Conservation (phyloP, 2,329 filamentous ascomycete species). For the Botryosphaeria dothidea region DNA sequence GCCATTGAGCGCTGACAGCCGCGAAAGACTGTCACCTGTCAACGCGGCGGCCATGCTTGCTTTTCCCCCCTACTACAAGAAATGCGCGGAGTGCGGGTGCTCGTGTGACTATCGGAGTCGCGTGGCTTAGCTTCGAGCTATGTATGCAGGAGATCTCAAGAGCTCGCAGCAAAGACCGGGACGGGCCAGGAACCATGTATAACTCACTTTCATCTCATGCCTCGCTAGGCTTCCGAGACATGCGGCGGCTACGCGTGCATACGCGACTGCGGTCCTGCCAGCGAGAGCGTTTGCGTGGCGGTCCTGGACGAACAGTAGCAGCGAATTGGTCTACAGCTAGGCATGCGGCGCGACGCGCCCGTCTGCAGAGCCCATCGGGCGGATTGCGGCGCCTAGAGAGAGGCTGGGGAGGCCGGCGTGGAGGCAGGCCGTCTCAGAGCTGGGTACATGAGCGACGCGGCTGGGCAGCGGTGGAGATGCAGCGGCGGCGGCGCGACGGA, state of each 20-base stretch:
- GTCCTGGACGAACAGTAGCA: not conserved
- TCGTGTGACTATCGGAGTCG: constrained; percentile 15
- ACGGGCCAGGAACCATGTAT: not conserved
- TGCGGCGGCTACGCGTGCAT: constrained; percentile 14
- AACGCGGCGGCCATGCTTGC: not conserved
- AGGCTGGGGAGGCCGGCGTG: not conserved
- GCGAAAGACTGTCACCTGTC: constrained; percentile 3
- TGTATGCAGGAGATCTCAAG: constrained; percentile 7
- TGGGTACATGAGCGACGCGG: constrained; percentile 10
- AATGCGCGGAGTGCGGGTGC: not conserved
- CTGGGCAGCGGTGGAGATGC: constrained; percentile 12
- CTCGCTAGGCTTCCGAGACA: constrained; percentile 2
- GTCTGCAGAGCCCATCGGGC: constrained; percentile 2
- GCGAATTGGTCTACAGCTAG: not conserved
- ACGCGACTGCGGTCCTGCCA: constrained; percentile 8
- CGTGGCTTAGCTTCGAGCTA: constrained; percentile 16
- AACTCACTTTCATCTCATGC: constrained; percentile 8
- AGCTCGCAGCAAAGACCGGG: not conserved
- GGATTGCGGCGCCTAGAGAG: not conserved
- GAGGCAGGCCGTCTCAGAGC: constrained; percentile 13
- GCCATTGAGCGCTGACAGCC: constrained; percentile 7
- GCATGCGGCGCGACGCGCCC: constrained; percentile 8
- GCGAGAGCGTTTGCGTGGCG: constrained; percentile 1
- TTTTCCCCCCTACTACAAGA: not conserved
- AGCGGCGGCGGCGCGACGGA: not conserved